Percentiles rank a stretch among this genome's conserved stretches.
phyloP scores from a whole-genome alignment of 768 basidiomycete species.

The Sarcomyxa edulis region DNA sequence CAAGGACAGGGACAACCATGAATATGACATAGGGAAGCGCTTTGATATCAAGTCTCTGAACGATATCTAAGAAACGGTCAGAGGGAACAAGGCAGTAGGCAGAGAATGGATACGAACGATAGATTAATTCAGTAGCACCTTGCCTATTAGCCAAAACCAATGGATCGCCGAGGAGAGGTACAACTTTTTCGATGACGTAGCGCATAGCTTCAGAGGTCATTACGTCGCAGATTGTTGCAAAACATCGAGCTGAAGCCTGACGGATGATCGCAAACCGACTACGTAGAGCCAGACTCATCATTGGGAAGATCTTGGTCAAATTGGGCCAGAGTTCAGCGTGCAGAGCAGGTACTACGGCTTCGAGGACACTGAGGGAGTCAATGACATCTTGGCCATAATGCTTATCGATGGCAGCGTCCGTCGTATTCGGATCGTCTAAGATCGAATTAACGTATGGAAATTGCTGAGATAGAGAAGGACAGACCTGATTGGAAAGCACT shows the following conservation, averaged over 20 bases:
- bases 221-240: constrained; percentile 83
- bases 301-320: constrained; percentile 69
- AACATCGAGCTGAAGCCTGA: constrained; percentile 79
- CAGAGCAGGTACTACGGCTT: constrained; percentile 73
- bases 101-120: constrained; percentile 56
- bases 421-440: constrained; percentile 49
- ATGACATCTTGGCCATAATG: constrained; percentile 85
- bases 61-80: constrained; percentile 60
- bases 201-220: constrained; percentile 86
- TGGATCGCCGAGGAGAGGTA: constrained; percentile 82
- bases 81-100: constrained; percentile 5
- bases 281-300: constrained; percentile 70
- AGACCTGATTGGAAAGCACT: constrained; percentile 64
- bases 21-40: constrained; percentile 96
- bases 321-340: constrained; percentile 65
- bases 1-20: constrained; percentile 91
- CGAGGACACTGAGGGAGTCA: constrained; percentile 87
- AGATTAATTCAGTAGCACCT: constrained; percentile 86
- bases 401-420: constrained; percentile 63
- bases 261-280: constrained; percentile 88
- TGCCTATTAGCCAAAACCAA: constrained; percentile 71
- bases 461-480: constrained; percentile 13
- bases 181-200: constrained; percentile 77
- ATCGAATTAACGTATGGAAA: background rate
- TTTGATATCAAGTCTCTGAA: constrained; percentile 88